Conservation (phyloP, 352 stramenopile genomes). For the Pythium guiyangense region DNA sequence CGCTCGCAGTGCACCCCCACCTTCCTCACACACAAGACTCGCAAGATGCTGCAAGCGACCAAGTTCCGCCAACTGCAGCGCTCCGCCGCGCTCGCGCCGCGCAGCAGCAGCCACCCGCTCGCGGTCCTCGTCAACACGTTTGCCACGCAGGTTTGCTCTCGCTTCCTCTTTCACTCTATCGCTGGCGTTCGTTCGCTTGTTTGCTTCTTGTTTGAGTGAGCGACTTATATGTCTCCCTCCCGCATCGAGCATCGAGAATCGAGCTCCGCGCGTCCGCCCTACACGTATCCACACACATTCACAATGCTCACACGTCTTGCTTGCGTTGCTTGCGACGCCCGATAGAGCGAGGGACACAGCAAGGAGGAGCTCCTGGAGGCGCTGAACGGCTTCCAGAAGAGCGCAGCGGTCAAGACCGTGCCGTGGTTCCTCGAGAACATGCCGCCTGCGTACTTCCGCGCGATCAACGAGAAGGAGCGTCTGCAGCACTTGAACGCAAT, state of each 20-base stretch:
- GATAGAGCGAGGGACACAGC: constrained; percentile 18
- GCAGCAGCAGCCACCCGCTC: constrained; percentile 22
- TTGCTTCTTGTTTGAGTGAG: no score
- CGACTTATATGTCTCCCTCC: no score
- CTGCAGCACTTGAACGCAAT: constrained; percentile 88
- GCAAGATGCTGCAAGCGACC: constrained; percentile 53
- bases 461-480: constrained; percentile 77
- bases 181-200: background rate
- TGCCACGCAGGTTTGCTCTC: constrained; percentile 26
- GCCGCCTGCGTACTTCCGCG: constrained; percentile 87
- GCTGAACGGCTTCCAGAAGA: constrained; percentile 70
- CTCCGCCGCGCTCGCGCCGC: constrained; percentile 22
- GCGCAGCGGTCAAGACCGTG: constrained; percentile 62
- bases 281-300: no score
- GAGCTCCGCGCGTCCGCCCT: no score
- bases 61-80: constrained; percentile 52
- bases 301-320: background rate
- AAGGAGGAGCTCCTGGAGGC: constrained; percentile 47
- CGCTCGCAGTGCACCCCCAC: background rate
- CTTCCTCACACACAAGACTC: background rate
- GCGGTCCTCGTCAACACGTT: constrained; percentile 38
- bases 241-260: no score
- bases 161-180: background rate
- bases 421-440: constrained; percentile 90
- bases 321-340: background rate